Percentiles rank a stretch among this genome's conserved stretches.
Conservation (phyloP, 495 filamentous ascomycete species). For the Annulohypoxylon maeteangense region DNA sequence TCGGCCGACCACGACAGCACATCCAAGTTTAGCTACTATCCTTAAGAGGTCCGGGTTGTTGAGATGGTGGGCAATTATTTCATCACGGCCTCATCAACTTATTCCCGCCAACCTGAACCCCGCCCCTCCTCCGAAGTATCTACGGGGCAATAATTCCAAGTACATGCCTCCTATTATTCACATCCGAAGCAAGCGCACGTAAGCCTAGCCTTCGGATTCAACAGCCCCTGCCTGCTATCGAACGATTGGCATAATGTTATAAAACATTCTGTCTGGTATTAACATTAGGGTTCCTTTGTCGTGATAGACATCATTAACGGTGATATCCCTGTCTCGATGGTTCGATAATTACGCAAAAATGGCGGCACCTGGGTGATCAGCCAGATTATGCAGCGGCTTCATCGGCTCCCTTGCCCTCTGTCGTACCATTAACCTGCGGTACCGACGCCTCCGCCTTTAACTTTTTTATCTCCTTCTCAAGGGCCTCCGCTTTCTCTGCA, state of each 20-base stretch:
- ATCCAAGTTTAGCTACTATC: background rate
- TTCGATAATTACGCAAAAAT: background rate
- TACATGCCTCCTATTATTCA: slow-evolving; percentile 3
- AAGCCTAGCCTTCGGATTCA: slow-evolving; percentile 5
- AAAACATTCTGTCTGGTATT: slow-evolving; percentile 37
- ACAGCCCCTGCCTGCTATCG: slow-evolving; percentile 13
- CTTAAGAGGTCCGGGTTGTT: background rate
- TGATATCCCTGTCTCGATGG: slow-evolving; percentile 12
- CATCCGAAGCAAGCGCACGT: slow-evolving; percentile 6
- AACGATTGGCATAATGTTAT: slow-evolving; percentile 29
- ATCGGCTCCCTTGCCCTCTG: slow-evolving; percentile 26
- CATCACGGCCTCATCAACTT: slow-evolving; percentile 19
- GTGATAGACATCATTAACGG: slow-evolving; percentile 28
- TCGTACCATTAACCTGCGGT: slow-evolving; percentile 27
- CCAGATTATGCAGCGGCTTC: slow-evolving; percentile 24
- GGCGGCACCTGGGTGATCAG: background rate
- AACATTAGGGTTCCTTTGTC: slow-evolving; percentile 37
- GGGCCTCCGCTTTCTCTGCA: slow-evolving; percentile 17
- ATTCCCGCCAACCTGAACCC: background rate
- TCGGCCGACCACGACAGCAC: background rate
- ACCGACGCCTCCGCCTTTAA: slow-evolving; percentile 27
- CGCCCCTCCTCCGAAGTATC: background rate
- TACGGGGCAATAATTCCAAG: slow-evolving; percentile 1
- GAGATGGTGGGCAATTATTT: slow-evolving; percentile 6
- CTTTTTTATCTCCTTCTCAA: slow-evolving; percentile 28